Evolutionary conservation across 2,329 filamentous ascomycete species (phyloP).

Genomic region (Xylaria sp.): DNA sequence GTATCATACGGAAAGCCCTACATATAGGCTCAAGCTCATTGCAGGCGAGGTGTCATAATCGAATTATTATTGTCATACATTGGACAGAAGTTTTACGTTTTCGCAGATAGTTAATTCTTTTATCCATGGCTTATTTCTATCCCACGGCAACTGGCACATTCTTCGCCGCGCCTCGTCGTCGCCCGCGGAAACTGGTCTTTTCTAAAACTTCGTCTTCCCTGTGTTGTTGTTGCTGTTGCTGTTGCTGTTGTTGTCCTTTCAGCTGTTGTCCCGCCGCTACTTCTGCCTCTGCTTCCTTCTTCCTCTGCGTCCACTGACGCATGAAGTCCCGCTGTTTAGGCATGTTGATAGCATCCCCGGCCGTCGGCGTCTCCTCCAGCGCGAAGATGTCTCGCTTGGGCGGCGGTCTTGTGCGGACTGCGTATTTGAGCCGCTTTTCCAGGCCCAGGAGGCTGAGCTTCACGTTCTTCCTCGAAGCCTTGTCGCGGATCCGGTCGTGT

Average conservation of each 20-base stretch:
- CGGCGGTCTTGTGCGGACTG: constrained; percentile 68
- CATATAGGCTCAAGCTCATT: constrained; percentile 17
- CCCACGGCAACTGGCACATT: constrained; percentile 10
- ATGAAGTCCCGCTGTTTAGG: constrained; percentile 57
- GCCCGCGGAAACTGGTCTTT: background rate
- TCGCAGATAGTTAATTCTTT: too few species aligned
- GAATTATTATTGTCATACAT: constrained; percentile 17
- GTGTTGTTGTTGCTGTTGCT: constrained; percentile 16
- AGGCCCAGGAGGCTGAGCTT: constrained; percentile 78
- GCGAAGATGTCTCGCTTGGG: constrained; percentile 61
- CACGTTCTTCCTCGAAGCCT: constrained; percentile 76
- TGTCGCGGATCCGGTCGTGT: constrained; percentile 72
- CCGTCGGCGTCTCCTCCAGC: background rate
- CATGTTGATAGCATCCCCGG: constrained; percentile 43
- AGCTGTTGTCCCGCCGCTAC: too few species aligned
- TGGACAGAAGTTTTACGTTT: too few species aligned
- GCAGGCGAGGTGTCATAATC: constrained; percentile 26
- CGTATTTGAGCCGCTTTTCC: constrained; percentile 73
- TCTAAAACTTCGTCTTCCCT: background rate
- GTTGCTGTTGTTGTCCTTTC: background rate
- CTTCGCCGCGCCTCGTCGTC: background rate
- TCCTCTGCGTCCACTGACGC: constrained; percentile 47
- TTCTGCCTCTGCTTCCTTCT: background rate
- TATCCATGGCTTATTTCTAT: background rate
- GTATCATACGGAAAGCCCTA: constrained; percentile 28